Base-by-base conservation (phyloP, 768 basidiomycete genomes). In the Tricholoma sp. region DNA sequence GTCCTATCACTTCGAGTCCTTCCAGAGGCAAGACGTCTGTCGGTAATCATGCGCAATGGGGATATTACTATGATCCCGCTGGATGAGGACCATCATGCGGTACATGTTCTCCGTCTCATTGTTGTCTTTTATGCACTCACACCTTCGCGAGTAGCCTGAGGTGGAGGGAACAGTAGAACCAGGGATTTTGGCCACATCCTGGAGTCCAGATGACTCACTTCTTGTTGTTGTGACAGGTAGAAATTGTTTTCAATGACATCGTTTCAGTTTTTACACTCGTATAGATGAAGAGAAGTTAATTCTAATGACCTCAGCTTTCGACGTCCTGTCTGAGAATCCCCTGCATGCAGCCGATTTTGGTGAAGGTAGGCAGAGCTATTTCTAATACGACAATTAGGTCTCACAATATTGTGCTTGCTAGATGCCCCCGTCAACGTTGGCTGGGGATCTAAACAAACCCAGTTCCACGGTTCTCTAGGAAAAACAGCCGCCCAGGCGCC, bases 401-500 rank as follows among this genome's bases (percentile, higher is more conserved):
- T 68, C 37, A 63, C 45, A 50, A 12, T 32, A 44, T 57, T 31
- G 62, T 47, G 37, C 36, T 31, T 60, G 56, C 4, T 62, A 93
- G 94, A 94, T 67, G 83, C 86, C 24, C 91, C 91, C 2, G 93
- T 98, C 64, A 92, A 95, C 63, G 93, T 98, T 57, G 97, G 97
- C 13, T 99, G 97, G 97, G 97, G 97, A 39, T 90, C 91, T 1
- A 96, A 95, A 66, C 81, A 90, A 68, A 98, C 97, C 0, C 97
- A 99, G 65, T 99, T 99, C 67, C 94, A 98, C 62, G 97, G 97
- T 9, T 96, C 94, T 0, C 76, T 93, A 4, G 96, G 97, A 15
- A 98, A 98, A 68, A 73, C 81, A 1, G 89, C 89, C 20, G 91
- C 92, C 0, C 80, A 83, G 59, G 76, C 80, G 28, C 72, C 79